Evolutionary conservation across 1,139 yeast species (phyloP).

Genomic region (Kodamaea ohmeri): DNA sequence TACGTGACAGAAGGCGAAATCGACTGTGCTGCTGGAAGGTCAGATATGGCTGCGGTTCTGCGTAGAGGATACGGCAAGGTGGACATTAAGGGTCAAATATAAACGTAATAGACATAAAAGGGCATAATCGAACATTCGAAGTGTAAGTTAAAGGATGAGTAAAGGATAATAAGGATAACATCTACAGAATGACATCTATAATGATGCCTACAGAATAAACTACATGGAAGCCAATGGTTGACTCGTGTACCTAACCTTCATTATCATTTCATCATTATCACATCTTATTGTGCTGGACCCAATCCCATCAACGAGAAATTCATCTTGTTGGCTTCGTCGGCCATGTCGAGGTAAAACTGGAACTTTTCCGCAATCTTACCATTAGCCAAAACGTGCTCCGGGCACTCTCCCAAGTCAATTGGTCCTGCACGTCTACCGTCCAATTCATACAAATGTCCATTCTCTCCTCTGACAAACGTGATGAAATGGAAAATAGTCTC

Average conservation of each 20-base stretch:
- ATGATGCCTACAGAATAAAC: too few relatives aligned
- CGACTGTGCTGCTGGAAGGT: conserved; percentile 49
- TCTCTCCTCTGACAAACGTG: conserved; percentile 59
- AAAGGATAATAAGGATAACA: background rate
- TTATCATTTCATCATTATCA: too few relatives aligned
- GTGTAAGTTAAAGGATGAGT: background rate
- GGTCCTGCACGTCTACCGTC: conserved; percentile 90
- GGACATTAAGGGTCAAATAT: conserved; percentile 91
- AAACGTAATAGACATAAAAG: too few relatives aligned
- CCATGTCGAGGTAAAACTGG: conserved; percentile 60
- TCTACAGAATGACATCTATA: too few relatives aligned
- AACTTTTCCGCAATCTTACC: conserved; percentile 52
- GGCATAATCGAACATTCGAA: too few relatives aligned
- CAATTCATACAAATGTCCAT: conserved; percentile 69
- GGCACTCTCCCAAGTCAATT: conserved; percentile 53
- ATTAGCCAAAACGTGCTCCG: conserved; percentile 47
- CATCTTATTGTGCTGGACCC: conserved; percentile 1
- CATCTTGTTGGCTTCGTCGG: conserved; percentile 56
- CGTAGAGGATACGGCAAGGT: conserved; percentile 54
- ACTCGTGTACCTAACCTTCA: too few relatives aligned
- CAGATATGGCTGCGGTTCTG: conserved; percentile 36
- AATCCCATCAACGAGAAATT: conserved; percentile 66
- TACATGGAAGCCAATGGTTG: too few relatives aligned
- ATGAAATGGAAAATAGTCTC: conserved; percentile 76
- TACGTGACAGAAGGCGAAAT: conserved; percentile 35